Conservation (phyloP, 2,329 filamentous ascomycete genomes). For the Sporothrix globosa region DNA sequence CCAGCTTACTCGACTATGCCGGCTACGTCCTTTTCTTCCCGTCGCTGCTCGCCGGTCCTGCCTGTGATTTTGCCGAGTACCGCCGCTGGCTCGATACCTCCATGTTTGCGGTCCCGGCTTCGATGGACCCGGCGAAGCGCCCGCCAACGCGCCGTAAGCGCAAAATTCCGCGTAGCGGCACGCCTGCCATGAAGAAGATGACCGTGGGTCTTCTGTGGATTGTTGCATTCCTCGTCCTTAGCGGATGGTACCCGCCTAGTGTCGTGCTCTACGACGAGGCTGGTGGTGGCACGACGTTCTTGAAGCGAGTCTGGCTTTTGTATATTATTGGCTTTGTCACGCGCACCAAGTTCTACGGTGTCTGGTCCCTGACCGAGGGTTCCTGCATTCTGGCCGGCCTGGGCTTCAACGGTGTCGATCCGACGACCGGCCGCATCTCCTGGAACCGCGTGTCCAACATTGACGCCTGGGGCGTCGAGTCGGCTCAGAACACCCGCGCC, state of each 20-base stretch:
- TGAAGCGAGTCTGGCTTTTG: constrained; percentile 74
- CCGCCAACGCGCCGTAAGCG: constrained; percentile 86
- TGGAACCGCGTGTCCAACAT: constrained; percentile 94
- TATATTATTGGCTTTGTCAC: constrained; percentile 82
- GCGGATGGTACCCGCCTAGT: constrained; percentile 58
- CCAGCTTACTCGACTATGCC: constrained; percentile 75
- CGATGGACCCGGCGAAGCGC: constrained; percentile 80
- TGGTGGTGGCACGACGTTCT: constrained; percentile 68
- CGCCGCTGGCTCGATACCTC: constrained; percentile 87
- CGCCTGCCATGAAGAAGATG: constrained; percentile 79
- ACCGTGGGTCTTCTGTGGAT: constrained; percentile 77
- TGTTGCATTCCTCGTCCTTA: constrained; percentile 71
- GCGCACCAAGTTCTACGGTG: constrained; percentile 93
- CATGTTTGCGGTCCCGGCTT: constrained; percentile 86
- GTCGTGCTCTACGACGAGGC: constrained; percentile 52
- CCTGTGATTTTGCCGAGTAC: constrained; percentile 95
- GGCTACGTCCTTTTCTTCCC: constrained; percentile 97
- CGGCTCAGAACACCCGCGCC: constrained; percentile 88
- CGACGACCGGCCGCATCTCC: constrained; percentile 77
- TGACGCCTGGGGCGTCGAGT: constrained; percentile 80
- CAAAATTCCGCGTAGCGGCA: constrained; percentile 88
- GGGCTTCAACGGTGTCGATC: constrained; percentile 91
- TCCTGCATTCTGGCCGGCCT: constrained; percentile 91
- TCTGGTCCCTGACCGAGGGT: constrained; percentile 91
- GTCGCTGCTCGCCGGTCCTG: constrained; percentile 82